Base-by-base conservation (phyloP, 1,139 yeast genomes). In the Yamadazyma kanchanaburiensis region DNA sequence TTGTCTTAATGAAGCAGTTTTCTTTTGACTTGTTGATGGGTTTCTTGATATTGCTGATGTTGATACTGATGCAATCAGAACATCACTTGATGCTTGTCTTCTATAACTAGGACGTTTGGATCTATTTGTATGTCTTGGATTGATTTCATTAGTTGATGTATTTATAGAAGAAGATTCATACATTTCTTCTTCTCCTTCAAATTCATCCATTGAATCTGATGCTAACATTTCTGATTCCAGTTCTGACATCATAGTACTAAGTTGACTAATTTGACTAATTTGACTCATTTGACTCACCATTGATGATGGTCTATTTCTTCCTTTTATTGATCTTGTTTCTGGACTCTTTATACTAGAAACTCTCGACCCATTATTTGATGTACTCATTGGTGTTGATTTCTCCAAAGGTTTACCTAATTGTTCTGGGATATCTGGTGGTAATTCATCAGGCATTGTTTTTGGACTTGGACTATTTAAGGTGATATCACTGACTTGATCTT, bases 251-350 rank as follows among this genome's bases (percentile, higher is more conserved):
- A 64, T 64, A 16, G 73, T 70, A 2, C 79, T 73, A 40, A 73
- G 63, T 42, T 78, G 83, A 30, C 84, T 77, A 23, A 71, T 46
- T 30, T 70, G 74, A 36, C 79, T 72, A 15, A 69, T 45, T 41
- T 74, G 74, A 33, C 83, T 76, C 21, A 72, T 61, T 43, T 78
- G 85, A 0, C 89, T 80, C 3, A 80, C 58, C 57, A 80, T 73
- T 0, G 89, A 80, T 4, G 77, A 64, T 2, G 89, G 88, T 31
- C 91, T 58, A 4, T 69, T 29, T n/a, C 15, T 24, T 21, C 24
- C 15, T n/a, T n/a, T n/a, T n/a, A n/a, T n/a, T n/a, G n/a, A n/a
- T n/a, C n/a, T n/a, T n/a, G n/a, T n/a, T n/a, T n/a, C n/a, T n/a
- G n/a, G n/a, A 10, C 20, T 18, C 14, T 12, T 14, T 6, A 11